These are phyloP conservation scores for Metschnikowia peoriensis DNA, from an alignment of 805 yeast genomes.

Conservation along the genomic window DNA sequence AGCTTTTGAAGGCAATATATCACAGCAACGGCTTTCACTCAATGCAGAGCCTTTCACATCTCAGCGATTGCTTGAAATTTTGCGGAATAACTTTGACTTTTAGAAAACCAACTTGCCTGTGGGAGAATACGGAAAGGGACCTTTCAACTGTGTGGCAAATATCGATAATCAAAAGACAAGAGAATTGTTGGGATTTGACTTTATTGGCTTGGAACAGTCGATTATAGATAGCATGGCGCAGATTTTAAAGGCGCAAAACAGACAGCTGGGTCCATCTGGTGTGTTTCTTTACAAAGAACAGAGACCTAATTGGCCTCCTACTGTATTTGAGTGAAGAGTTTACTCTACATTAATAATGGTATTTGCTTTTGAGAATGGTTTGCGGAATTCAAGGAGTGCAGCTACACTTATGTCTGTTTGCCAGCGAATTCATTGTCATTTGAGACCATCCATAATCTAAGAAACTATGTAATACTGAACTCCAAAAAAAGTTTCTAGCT, in stretches of 20 bases:
- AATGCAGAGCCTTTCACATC: constrained; percentile 21
- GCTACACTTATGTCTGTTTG: too few relatives aligned
- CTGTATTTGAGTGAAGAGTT: not conserved
- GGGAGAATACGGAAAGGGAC: constrained; percentile 19
- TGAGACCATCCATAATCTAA: too few relatives aligned
- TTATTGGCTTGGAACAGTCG: constrained; percentile 35
- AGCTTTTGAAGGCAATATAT: constrained; percentile 10
- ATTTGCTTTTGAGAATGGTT: not conserved
- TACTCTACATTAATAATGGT: too few relatives aligned
- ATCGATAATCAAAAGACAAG: not conserved
- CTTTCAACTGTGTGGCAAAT: not conserved
- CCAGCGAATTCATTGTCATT: too few relatives aligned
- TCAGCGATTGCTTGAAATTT: constrained; percentile 30
- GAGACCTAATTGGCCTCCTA: not conserved
- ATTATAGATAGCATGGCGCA: constrained; percentile 44
- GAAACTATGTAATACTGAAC: too few relatives aligned
- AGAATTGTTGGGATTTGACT: constrained; percentile 8
- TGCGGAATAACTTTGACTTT: constrained; percentile 39
- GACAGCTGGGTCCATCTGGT: not conserved
- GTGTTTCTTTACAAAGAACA: not conserved
- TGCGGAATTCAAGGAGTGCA: too few relatives aligned
- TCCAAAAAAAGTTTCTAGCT: too few relatives aligned
- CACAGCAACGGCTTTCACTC: constrained; percentile 30
- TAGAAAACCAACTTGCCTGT: constrained; percentile 44
- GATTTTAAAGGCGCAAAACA: constrained; percentile 19